Conservation (phyloP, 1,284 basidiomycete species). For the Microbotryomycetes sp. region DNA sequence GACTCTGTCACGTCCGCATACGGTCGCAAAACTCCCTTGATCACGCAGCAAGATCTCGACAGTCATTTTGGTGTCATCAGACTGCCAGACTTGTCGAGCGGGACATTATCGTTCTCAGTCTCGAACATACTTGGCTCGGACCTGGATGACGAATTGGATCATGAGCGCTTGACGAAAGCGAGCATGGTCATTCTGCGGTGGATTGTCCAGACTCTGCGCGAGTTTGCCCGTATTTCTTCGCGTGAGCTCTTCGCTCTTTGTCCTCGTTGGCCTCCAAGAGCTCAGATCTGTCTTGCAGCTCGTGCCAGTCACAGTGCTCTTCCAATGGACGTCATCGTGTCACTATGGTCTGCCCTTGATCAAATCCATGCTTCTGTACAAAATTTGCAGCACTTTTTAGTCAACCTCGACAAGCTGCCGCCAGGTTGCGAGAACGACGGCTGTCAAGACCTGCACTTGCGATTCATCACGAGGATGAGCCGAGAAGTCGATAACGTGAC, state of each 20-base stretch:
- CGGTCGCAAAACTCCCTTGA: conserved; percentile 7
- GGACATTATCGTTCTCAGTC: background rate
- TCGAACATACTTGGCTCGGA: conserved; percentile 3
- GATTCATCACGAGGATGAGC: conserved; percentile 20
- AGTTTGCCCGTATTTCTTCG: conserved; percentile 3
- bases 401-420: conserved; percentile 13
- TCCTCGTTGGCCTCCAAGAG: background rate
- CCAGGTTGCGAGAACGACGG: conserved; percentile 13
- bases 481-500: conserved; percentile 18
- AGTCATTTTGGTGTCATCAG: background rate
- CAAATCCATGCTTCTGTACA: conserved; percentile 13
- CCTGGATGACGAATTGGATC: background rate
- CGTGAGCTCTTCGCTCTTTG: background rate
- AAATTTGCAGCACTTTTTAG: conserved; percentile 11
- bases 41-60: conserved; percentile 4
- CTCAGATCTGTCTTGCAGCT: background rate
- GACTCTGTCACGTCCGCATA: conserved; percentile 9
- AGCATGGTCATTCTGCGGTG: conserved; percentile 7
- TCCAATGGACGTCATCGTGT: background rate
- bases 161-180: background rate
- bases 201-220: conserved; percentile 6
- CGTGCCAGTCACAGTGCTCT: background rate
- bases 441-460: conserved; percentile 17
- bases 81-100: background rate
- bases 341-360: conserved; percentile 14